Base-by-base conservation (phyloP, 345 rosid genomes). In the Eucalyptus caleyi region DNA sequence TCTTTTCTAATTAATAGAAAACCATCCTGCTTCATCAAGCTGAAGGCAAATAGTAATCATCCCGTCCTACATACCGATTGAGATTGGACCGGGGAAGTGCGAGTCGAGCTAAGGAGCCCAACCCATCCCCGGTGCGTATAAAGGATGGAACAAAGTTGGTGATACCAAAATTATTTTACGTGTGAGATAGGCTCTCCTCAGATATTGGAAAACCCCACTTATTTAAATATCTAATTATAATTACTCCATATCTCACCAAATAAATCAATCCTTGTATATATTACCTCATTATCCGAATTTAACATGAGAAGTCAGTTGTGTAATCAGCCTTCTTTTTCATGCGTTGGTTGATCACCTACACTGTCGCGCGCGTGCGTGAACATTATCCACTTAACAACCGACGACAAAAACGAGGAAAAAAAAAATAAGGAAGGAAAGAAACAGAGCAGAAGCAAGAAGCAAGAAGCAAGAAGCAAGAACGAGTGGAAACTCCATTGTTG, bases 11-110 rank as follows among this genome's bases (percentile, higher is more conserved):
- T 60, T 60, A 60, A 60, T 12, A 30, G 5, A 30, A 65, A 14
- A 15, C 6, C 11, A 7, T 2, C 9, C 37, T 16, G 11, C 37
- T n/a, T n/a, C 77, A 65, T 16, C 1, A 0, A 4, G 21, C 21
- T n/a, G 2, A 65, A 16, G 11, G 40, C 0, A 6, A 8, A 65
- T 65, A n/a, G 34, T n/a, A n/a, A 65, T n/a, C 40, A 4, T n/a
- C 11, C 11, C 11, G 1, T 65, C 77, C 19, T n/a, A 8, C 77
- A 4, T 18, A 16, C 37, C 21, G 10, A 65, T 32, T 65, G 77
- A n/a, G 21, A n/a, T 65, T 65, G 77, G 11, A 65, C 77, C 77
- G 4, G 4, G 37, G 37, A n/a, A 65, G 77, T 7, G 19, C 1
- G 19, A 65, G 37, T n/a, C 72, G 37, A 65, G 34, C 72, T 0